phyloP scores from a whole-genome alignment of 2,329 filamentous ascomycete genomes.

The Colletotrichum sp. region DNA sequence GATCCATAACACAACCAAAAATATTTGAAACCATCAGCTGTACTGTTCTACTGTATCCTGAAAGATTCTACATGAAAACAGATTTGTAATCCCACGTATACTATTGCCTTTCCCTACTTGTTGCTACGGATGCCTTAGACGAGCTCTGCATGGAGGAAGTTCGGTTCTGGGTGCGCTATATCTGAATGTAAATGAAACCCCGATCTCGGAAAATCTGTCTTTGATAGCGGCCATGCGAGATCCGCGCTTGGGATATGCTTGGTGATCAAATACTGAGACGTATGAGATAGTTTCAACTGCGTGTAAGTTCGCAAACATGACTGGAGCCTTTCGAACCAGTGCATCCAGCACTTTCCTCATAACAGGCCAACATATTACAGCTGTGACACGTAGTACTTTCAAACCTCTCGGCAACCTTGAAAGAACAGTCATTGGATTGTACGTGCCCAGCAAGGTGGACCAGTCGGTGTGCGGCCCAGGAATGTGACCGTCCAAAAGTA shows the following conservation, averaged over 20 bases:
- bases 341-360: neutral
- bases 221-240: neutral
- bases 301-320: neutral
- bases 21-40: neutral
- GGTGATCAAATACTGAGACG: neutral
- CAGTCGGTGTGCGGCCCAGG: neutral
- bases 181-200: neutral
- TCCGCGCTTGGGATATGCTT: neutral
- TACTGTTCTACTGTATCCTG: neutral
- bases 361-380: neutral
- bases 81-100: neutral
- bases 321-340: neutral
- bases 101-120: neutral
- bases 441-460: neutral
- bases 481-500: neutral
- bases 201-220: neutral
- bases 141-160: neutral
- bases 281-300: neutral
- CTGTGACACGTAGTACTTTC: neutral
- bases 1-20: neutral
- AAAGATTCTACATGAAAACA: neutral
- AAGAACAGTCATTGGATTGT: neutral
- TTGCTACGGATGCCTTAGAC: neutral
- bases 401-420: neutral
- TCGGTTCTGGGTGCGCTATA: neutral